Evolutionary conservation across 768 basidiomycete species (phyloP).

Genomic region (Pisolithus sp.): DNA sequence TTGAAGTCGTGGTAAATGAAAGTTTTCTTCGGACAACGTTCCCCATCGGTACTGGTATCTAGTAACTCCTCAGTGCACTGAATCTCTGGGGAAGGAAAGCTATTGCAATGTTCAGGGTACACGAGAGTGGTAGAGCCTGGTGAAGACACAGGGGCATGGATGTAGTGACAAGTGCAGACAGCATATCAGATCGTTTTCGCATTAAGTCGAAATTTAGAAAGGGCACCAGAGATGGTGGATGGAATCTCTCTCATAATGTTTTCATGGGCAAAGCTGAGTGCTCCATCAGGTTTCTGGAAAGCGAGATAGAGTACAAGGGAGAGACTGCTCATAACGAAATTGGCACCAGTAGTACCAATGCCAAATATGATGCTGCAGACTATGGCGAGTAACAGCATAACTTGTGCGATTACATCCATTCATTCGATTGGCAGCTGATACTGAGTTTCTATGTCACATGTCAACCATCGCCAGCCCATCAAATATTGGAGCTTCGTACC

Average conservation of each 20-base stretch:
- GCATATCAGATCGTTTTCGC: background rate
- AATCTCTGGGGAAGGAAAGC: no score
- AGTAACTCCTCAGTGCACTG: no score
- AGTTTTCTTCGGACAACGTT: no score
- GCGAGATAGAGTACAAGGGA: background rate
- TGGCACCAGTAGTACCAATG: slow-evolving; percentile 4
- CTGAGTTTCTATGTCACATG: no score
- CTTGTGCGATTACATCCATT: slow-evolving; percentile 9
- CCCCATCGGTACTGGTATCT: no score
- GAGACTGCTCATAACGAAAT: slow-evolving; percentile 15
- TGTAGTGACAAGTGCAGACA: slow-evolving; percentile 1
- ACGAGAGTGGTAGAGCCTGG: background rate
- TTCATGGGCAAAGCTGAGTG: no score
- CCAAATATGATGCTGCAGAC: slow-evolving; percentile 15
- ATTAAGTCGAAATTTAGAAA: background rate
- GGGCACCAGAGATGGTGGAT: background rate
- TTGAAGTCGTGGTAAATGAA: no score
- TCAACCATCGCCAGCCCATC: background rate
- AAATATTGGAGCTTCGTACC: background rate
- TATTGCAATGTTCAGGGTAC: background rate
- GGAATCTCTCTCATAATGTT: background rate
- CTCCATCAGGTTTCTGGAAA: no score
- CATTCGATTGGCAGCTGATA: background rate
- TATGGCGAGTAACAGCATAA: slow-evolving; percentile 12
- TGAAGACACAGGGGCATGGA: background rate